Evolutionary conservation across 129 eudicot genomes (phyloP).

Genomic region (carrot (Daucus carota)): DNA sequence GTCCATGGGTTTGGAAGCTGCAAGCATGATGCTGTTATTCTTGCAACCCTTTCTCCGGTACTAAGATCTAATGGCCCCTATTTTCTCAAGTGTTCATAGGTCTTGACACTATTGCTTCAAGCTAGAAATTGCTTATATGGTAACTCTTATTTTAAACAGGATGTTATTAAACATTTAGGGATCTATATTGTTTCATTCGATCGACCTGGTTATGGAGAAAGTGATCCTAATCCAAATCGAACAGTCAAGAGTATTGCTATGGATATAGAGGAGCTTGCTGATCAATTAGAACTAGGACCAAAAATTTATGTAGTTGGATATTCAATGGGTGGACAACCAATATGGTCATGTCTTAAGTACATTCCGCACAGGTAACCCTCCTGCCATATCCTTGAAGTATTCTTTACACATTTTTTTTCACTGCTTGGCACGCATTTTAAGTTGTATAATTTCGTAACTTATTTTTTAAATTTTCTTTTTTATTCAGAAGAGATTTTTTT

Average conservation of each 20-base stretch:
- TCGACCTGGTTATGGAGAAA: conserved; percentile 86
- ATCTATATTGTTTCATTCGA: conserved; percentile 68
- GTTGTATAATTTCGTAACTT: too few relatives aligned
- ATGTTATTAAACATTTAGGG: conserved; percentile 44
- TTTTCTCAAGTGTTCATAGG: background rate
- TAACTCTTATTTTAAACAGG: conserved; percentile 34
- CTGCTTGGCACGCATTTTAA: too few relatives aligned
- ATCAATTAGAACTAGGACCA: conserved; percentile 62
- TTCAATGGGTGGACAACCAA: conserved; percentile 62
- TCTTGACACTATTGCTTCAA: background rate
- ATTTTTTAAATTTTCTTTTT: too few relatives aligned
- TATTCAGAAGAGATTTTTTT: too few relatives aligned
- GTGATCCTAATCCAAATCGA: conserved; percentile 65
- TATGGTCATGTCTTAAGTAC: conserved; percentile 64
- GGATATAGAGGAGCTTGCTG: conserved; percentile 82
- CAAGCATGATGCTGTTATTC: conserved; percentile 49
- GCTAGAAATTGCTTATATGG: background rate
- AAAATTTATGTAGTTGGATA: conserved; percentile 57
- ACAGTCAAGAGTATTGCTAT: conserved; percentile 46
- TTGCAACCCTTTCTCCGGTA: conserved; percentile 52
- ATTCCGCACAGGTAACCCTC: conserved; percentile 65
- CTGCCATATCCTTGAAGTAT: too few relatives aligned
- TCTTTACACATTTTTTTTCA: too few relatives aligned
- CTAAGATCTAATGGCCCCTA: background rate
- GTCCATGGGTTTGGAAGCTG: conserved; percentile 61